phyloP scores from a whole-genome alignment of 139 green algal species.

The Eudorina sp. region DNA sequence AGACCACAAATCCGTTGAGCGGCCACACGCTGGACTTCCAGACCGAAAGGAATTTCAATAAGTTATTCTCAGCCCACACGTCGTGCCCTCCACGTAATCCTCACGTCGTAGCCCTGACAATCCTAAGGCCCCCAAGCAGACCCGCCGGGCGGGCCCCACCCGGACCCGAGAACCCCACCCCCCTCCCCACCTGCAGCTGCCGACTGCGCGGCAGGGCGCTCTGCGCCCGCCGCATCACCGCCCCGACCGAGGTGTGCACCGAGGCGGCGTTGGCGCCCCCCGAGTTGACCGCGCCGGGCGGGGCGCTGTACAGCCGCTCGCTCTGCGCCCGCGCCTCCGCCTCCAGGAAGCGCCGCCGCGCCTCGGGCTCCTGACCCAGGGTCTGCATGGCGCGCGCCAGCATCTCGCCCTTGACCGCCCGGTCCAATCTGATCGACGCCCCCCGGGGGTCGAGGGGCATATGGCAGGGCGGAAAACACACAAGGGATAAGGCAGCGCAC shows the following conservation, averaged over 20 bases:
- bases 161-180: too few relatives aligned
- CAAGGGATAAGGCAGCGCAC: not conserved
- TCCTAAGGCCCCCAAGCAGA: too few relatives aligned
- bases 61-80: too few relatives aligned
- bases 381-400: not conserved
- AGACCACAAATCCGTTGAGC: too few relatives aligned
- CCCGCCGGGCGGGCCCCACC: too few relatives aligned
- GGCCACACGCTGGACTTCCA: too few relatives aligned
- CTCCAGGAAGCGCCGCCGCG: not conserved
- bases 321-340: slow-evolving; percentile 33
- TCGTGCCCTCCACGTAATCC: too few relatives aligned
- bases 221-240: slow-evolving; percentile 19
- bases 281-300: not conserved
- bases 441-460: not conserved
- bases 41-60: too few relatives aligned
- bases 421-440: not conserved
- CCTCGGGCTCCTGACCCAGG: slow-evolving; percentile 25
- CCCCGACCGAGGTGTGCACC: not conserved
- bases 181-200: slow-evolving; percentile 26
- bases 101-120: too few relatives aligned
- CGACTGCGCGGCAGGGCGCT: slow-evolving; percentile 45
- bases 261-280: not conserved
- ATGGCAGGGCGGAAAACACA: not conserved
- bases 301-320: slow-evolving; percentile 49
- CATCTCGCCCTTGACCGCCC: slow-evolving; percentile 36